These are phyloP conservation scores for Circinella umbellata DNA, from an alignment of 371 early-diverging fungal species.

Conservation along the genomic window DNA sequence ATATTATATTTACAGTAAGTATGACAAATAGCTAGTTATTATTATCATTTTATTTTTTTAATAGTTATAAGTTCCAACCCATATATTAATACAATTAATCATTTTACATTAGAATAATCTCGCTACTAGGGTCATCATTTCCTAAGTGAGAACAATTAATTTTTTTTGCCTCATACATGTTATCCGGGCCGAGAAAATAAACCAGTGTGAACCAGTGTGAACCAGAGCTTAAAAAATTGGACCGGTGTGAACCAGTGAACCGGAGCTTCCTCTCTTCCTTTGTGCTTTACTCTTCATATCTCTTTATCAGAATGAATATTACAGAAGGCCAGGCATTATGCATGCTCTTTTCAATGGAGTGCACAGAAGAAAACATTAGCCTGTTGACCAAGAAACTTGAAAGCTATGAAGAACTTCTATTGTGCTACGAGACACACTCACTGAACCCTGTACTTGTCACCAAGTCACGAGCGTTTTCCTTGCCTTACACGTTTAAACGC, in stretches of 20 bases:
- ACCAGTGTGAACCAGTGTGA: conserved; percentile 1
- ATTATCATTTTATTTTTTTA: no score
- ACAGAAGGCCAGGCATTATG: conserved; percentile 6
- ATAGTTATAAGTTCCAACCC: no score
- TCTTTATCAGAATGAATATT: conserved; percentile 6
- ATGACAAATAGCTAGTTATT: no score
- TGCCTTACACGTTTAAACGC: conserved; percentile 4
- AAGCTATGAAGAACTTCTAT: conserved; percentile 1
- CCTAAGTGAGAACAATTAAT: no score
- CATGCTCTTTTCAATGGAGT: conserved; percentile 1
- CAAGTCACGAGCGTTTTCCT: conserved; percentile 1
- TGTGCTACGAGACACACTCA: neutral
- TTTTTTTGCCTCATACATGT: no score
- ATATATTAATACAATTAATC: no score
- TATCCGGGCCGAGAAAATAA: neutral
- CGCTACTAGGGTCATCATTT: no score
- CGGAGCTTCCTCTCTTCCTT: conserved; percentile 3
- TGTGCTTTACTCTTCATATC: conserved; percentile 2
- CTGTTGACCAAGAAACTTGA: conserved; percentile 6
- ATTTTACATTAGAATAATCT: no score
- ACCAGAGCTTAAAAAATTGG: neutral
- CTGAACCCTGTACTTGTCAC: conserved; percentile 6
- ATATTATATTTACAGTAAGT: no score
- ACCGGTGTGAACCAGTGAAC: neutral
- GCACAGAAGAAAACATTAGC: conserved; percentile 5